Evolutionary conservation across 345 rosid genomes (phyloP), one percentile per base, ranked within the genome.

Genomic region (Syzygium jambos): DNA sequence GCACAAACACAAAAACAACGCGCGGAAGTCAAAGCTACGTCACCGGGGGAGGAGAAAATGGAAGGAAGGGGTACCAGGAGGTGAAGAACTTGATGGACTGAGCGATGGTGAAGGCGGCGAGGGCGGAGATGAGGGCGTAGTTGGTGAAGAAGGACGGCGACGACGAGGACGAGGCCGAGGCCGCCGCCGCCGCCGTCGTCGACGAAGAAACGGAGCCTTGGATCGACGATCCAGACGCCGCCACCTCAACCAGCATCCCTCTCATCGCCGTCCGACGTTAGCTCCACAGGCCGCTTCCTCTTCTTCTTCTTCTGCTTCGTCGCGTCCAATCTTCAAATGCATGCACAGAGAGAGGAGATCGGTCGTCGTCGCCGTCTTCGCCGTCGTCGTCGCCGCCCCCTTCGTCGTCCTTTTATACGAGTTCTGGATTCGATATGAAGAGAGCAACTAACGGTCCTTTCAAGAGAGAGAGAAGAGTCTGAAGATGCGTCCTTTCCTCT

Each of bases 71-170:
- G 59, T 77, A 86, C 87, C 87, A 86, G 87, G 87, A 46, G 23
- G 87, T 73, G 61, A 86, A 46, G 84, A 86, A 73, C 84, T 86
- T 86, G 51, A 86, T 86, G 38, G 84, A 86, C 38, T 86, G 87
- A 23, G 87, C 87, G 38, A 86, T 86, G 51, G 84, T 1, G 84
- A 86, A 86, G 4, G 87, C 84, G 61, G 15, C 46, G 78, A 86
- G 11, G 23, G 87, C 84, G 38, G 84, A 53, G 54, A 86, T 52
- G 51, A 86, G 84, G 43, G 87, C 84, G 84, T 52, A 86, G 63
- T 86, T 86, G 21, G 1, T 73, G 51, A 86, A 86, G 63, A 86
- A 29, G 49, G 87, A 86, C 11, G 46, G 12, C n/a, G 87, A 65
- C 7, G 84, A 38, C 46, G 84, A 49, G 5, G 52, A 19, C 46